Conservation (phyloP, 306 rosid genomes). For the Canavalia ensiformis region DNA sequence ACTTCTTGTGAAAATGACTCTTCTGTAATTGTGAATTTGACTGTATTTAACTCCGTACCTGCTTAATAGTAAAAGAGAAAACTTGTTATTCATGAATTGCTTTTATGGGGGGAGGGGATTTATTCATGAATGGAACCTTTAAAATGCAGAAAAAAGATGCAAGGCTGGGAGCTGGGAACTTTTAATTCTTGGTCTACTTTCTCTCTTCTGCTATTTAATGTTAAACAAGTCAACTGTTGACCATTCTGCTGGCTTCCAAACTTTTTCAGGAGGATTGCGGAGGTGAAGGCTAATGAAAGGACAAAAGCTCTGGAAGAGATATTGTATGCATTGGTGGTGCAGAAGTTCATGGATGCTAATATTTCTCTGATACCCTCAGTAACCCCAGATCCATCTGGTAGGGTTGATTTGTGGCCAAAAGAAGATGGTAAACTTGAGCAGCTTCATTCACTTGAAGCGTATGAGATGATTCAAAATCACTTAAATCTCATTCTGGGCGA, state of each 20-base stretch:
- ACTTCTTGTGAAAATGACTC: neutral
- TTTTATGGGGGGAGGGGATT: neutral
- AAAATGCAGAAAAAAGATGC: neutral
- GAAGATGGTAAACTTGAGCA: constrained; percentile 70
- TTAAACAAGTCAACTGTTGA: constrained; percentile 11
- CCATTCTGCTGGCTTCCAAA: constrained; percentile 31
- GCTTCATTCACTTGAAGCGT: constrained; percentile 85
- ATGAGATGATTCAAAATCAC: constrained; percentile 94
- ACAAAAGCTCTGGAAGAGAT: constrained; percentile 84
- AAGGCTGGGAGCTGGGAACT: neutral
- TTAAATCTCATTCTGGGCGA: constrained; percentile 82
- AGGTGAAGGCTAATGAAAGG: constrained; percentile 88
- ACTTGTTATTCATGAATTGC: neutral
- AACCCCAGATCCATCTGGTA: constrained; percentile 63
- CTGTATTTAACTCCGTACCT: neutral
- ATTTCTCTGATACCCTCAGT: constrained; percentile 78
- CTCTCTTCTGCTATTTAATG: constrained; percentile 26
- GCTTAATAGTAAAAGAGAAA: neutral
- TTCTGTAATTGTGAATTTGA: neutral
- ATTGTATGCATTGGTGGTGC: constrained; percentile 84
- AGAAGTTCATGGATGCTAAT: constrained; percentile 92
- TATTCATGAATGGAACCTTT: constrained; percentile 8
- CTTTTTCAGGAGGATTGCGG: constrained; percentile 83
- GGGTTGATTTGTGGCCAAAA: constrained; percentile 75
- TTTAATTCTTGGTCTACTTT: neutral